Percentiles rank a stretch among this genome's conserved stretches.
Evolutionary conservation across 2,329 filamentous ascomycete species (phyloP).

Genomic region (Ceratocystis destructans): DNA sequence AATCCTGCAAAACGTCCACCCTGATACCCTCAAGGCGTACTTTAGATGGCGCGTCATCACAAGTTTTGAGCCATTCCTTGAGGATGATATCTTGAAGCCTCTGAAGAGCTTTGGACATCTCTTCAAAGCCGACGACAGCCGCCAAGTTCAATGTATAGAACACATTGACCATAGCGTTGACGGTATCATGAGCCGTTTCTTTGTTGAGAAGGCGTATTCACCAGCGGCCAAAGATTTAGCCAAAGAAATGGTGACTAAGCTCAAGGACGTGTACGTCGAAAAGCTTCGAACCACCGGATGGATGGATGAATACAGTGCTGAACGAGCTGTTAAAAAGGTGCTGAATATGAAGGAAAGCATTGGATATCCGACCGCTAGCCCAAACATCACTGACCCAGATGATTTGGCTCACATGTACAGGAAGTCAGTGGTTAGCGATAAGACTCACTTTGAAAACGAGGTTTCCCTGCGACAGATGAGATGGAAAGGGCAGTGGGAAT

Average conservation of each 20-base stretch:
- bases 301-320: constrained; percentile 49
- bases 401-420: constrained; percentile 45
- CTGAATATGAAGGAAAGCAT: constrained; percentile 55
- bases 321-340: constrained; percentile 49
- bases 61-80: constrained; percentile 38
- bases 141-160: constrained; percentile 48
- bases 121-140: constrained; percentile 27
- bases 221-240: constrained; percentile 52
- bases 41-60: constrained; percentile 51
- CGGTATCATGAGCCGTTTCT: constrained; percentile 60
- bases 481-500: constrained; percentile 39
- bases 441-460: constrained; percentile 44
- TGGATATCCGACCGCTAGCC: constrained; percentile 50
- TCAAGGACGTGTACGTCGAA: constrained; percentile 51
- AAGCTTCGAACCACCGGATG: constrained; percentile 46
- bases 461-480: constrained; percentile 39
- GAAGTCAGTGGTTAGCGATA: constrained; percentile 35
- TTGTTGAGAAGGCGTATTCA: constrained; percentile 53
- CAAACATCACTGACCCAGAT: constrained; percentile 45
- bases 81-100: constrained; percentile 47
- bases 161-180: constrained; percentile 45
- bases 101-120: constrained; percentile 48
- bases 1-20: constrained; percentile 39
- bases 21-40: constrained; percentile 46
- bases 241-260: constrained; percentile 57